These are phyloP conservation scores for Thelephora aurantiotincta DNA, from an alignment of 768 basidiomycete species.

Conservation along the genomic window DNA sequence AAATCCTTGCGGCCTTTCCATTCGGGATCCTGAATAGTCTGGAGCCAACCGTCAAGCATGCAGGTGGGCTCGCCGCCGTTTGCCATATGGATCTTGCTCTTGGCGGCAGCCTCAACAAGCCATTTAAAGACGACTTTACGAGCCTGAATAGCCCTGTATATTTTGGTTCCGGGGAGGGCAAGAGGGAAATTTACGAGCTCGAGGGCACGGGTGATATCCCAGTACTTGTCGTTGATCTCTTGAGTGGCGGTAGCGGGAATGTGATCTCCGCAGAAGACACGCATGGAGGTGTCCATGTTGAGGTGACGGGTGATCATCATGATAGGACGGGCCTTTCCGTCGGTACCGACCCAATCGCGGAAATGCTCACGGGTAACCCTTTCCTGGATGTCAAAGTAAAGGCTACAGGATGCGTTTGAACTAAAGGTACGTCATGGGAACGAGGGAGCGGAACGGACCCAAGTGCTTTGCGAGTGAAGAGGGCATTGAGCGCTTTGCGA, in stretches of 20 bases:
- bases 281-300: constrained; percentile 95
- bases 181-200: constrained; percentile 99
- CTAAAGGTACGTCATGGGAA: background rate
- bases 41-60: constrained; percentile 88
- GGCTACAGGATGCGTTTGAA: constrained; percentile 26
- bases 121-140: constrained; percentile 75
- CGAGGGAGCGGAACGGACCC: constrained; percentile 32
- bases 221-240: constrained; percentile 89
- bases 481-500: constrained; percentile 74
- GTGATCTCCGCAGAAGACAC: constrained; percentile 89
- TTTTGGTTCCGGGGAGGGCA: constrained; percentile 89
- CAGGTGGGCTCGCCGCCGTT: constrained; percentile 71
- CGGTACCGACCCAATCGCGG: constrained; percentile 50
- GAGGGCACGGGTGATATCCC: constrained; percentile 88
- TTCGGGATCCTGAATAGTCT: constrained; percentile 46
- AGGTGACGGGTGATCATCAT: constrained; percentile 89
- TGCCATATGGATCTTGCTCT: constrained; percentile 74
- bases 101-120: constrained; percentile 65
- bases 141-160: constrained; percentile 85
- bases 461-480: constrained; percentile 92
- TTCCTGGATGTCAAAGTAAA: constrained; percentile 81
- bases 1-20: constrained; percentile 76
- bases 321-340: constrained; percentile 39
- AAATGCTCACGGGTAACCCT: constrained; percentile 66
- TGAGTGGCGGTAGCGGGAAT: constrained; percentile 65